These are phyloP conservation scores for Penicillium mononematosum DNA, from an alignment of 495 filamentous ascomycete species.

Conservation along the genomic window DNA sequence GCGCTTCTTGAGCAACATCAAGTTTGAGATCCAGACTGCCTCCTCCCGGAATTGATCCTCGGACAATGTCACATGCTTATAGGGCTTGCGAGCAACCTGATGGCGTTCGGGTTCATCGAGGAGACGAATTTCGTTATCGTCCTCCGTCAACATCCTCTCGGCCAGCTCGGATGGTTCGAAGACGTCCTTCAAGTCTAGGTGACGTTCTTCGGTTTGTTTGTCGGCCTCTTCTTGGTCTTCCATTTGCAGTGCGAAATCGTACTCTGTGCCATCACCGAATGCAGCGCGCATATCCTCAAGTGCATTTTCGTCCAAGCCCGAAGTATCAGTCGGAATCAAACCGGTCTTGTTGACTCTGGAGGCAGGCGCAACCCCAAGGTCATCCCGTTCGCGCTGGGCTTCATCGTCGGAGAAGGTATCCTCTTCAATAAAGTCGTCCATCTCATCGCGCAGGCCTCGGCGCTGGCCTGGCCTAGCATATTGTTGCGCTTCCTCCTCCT, in stretches of 20 bases:
- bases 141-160: slow-evolving; percentile 92
- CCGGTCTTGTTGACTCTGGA: slow-evolving; percentile 56
- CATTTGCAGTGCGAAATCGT: slow-evolving; percentile 85
- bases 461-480: slow-evolving; percentile 56
- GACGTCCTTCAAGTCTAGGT: slow-evolving; percentile 92
- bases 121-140: slow-evolving; percentile 83
- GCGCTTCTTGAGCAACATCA: slow-evolving; percentile 82
- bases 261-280: slow-evolving; percentile 92
- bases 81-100: slow-evolving; percentile 86
- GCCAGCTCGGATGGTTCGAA: slow-evolving; percentile 93
- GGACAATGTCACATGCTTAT: slow-evolving; percentile 69
- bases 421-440: slow-evolving; percentile 96
- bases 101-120: slow-evolving; percentile 91
- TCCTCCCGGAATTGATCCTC: slow-evolving; percentile 86
- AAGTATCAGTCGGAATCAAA: slow-evolving; percentile 61
- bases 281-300: slow-evolving; percentile 93
- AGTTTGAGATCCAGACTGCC: slow-evolving; percentile 81
- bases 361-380: slow-evolving; percentile 79
- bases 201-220: slow-evolving; percentile 67
- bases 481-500: slow-evolving; percentile 70
- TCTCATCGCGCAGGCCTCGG: slow-evolving; percentile 71
- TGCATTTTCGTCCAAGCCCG: slow-evolving; percentile 84
- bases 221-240: slow-evolving; percentile 69
- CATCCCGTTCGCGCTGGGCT: slow-evolving; percentile 72
- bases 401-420: slow-evolving; percentile 91